Evolutionary conservation across 2,329 filamentous ascomycete genomes (phyloP).

Genomic region (Akanthomyces muscarius): DNA sequence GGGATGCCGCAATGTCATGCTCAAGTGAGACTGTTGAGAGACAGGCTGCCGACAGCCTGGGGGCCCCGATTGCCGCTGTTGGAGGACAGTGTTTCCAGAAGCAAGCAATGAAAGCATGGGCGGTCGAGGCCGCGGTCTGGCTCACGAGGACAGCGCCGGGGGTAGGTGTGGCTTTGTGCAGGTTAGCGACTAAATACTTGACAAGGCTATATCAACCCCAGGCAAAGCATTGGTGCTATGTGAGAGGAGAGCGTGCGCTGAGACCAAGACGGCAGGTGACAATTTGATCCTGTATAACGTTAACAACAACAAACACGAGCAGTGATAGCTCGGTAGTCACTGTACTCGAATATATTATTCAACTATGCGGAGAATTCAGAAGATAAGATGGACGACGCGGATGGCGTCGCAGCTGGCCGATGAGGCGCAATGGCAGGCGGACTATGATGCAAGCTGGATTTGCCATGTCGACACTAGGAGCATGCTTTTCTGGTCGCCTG

Average conservation of each 20-base stretch:
- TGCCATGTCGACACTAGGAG: neutral
- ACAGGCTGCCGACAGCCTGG: neutral
- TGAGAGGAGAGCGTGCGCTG: neutral
- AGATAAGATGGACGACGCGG: neutral
- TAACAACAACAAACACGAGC: too few species aligned
- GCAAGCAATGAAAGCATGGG: neutral
- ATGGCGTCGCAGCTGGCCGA: conserved; percentile 11
- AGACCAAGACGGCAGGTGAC: neutral
- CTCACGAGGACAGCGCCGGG: neutral
- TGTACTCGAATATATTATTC: too few species aligned
- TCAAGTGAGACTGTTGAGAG: neutral
- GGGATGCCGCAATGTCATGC: neutral
- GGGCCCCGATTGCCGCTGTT: neutral
- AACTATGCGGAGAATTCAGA: neutral
- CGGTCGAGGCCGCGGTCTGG: neutral
- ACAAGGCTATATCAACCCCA: neutral
- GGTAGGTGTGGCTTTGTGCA: neutral
- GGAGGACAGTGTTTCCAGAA: neutral
- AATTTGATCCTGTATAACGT: neutral
- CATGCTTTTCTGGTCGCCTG: neutral
- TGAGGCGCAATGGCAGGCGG: neutral
- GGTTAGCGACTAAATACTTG: neutral
- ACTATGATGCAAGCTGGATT: conserved; percentile 6
- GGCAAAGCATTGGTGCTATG: neutral
- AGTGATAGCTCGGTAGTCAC: too few species aligned